Percentiles rank a stretch among this genome's conserved stretches.
Conservation (phyloP, 176 grass and related monocot species). For the Hordeum marinum region DNA sequence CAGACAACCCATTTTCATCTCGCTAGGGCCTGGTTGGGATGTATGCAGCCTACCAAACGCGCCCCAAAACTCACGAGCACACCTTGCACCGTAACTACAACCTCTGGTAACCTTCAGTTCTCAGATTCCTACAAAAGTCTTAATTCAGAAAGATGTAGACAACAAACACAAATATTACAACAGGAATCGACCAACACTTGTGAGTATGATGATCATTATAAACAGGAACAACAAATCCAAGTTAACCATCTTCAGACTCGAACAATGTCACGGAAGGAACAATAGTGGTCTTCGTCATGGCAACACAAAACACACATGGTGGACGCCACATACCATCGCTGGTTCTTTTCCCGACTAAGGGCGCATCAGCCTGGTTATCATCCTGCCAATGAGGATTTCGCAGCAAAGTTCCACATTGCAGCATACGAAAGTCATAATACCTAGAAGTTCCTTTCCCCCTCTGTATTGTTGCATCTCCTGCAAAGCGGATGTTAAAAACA, state of each 20-base stretch:
- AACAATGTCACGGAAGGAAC: neutral
- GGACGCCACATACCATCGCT: neutral
- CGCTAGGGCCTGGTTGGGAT: no score
- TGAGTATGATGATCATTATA: constrained; percentile 21
- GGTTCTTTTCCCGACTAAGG: constrained; percentile 8
- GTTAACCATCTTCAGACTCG: constrained; percentile 18
- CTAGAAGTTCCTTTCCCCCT: constrained; percentile 48
- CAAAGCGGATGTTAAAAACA: neutral
- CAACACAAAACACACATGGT: constrained; percentile 14
- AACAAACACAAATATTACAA: constrained; percentile 24
- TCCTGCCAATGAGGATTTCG: neutral
- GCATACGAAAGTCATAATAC: constrained; percentile 20
- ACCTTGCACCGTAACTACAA: neutral
- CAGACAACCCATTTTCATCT: no score
- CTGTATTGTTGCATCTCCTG: constrained; percentile 50
- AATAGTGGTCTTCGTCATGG: constrained; percentile 6
- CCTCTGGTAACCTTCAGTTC: neutral
- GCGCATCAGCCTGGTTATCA: constrained; percentile 23
- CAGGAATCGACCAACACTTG: constrained; percentile 2
- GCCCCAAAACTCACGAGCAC: no score
- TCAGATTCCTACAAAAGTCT: neutral
- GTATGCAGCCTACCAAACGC: no score
- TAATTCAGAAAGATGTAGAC: constrained; percentile 5
- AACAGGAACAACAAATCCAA: constrained; percentile 18
- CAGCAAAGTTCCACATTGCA: neutral